These are phyloP conservation scores for Cucurbita pepo DNA, from an alignment of 306 rosid genomes.

Conservation along the genomic window DNA sequence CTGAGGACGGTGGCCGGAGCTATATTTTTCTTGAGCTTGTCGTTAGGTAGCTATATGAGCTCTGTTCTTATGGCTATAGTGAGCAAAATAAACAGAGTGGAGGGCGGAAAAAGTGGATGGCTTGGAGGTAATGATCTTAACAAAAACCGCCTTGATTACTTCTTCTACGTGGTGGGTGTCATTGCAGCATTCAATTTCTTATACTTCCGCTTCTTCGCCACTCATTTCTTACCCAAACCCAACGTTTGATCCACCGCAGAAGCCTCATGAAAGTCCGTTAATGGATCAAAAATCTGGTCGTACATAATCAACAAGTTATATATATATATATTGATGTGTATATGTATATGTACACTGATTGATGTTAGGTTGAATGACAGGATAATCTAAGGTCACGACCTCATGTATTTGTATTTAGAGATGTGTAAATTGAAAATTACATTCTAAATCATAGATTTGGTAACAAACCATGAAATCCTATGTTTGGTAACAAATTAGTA, in stretches of 20 bases:
- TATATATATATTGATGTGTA: too few species aligned
- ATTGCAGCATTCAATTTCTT: conserved; percentile 24
- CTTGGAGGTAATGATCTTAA: conserved; percentile 50
- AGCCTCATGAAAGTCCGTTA: background rate
- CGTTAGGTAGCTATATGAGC: conserved; percentile 27
- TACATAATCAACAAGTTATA: background rate
- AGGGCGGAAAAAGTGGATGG: conserved; percentile 20
- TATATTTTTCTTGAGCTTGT: conserved; percentile 32
- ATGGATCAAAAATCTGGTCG: conserved; percentile 8
- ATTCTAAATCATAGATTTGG: too few species aligned
- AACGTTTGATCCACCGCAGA: background rate
- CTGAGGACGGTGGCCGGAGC: conserved; percentile 53
- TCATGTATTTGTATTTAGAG: too few species aligned
- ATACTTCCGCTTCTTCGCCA: conserved; percentile 26
- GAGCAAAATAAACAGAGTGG: background rate
- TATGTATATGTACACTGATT: too few species aligned
- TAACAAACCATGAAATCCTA: too few species aligned
- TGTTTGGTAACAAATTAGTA: too few species aligned
- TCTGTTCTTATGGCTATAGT: conserved; percentile 19
- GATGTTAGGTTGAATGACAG: too few species aligned
- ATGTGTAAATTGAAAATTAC: too few species aligned
- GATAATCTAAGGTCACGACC: too few species aligned
- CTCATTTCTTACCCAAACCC: conserved; percentile 10
- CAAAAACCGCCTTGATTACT: conserved; percentile 41
- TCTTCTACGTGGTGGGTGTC: conserved; percentile 31